Percentiles rank a stretch among this genome's conserved stretches.
phyloP scores from a whole-genome alignment of 306 rosid species.

The Fagus sylvatica region DNA sequence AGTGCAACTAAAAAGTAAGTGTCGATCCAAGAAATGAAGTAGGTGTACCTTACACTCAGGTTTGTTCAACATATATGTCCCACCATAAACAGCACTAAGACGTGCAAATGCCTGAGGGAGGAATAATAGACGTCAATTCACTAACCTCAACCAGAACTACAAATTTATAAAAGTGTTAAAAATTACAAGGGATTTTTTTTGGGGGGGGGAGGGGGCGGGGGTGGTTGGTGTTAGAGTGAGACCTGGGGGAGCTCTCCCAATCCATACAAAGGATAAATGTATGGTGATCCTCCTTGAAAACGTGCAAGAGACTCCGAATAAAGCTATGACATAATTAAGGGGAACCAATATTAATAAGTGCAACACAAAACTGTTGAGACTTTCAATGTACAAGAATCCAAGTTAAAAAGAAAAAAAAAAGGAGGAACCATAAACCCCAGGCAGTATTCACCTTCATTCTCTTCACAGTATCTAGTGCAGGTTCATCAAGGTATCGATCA shows the following conservation, averaged over 20 bases:
- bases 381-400: slow-evolving; percentile 13
- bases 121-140: background rate
- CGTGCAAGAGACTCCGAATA: slow-evolving; percentile 94
- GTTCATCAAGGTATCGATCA: slow-evolving; percentile 77
- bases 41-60: slow-evolving; percentile 91
- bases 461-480: slow-evolving; percentile 92
- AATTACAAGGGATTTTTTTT: background rate
- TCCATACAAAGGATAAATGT: slow-evolving; percentile 96
- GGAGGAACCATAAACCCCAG: slow-evolving; percentile 14
- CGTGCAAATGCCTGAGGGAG: slow-evolving; percentile 84
- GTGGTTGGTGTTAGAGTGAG: background rate
- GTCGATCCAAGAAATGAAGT: background rate
- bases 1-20: slow-evolving; percentile 4
- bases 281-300: slow-evolving; percentile 98
- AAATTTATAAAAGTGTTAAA: slow-evolving; percentile 4
- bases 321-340: slow-evolving; percentile 48
- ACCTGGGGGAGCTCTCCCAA: slow-evolving; percentile 99
- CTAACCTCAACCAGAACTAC: slow-evolving; percentile 9
- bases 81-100: slow-evolving; percentile 98
- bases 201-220: background rate
- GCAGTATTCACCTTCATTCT: slow-evolving; percentile 78
- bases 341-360: slow-evolving; percentile 13
- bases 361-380: slow-evolving; percentile 19
- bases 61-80: slow-evolving; percentile 94
- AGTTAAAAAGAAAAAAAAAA: slow-evolving; percentile 8